These are phyloP conservation scores for Fusarium brachygibbosum DNA, from an alignment of 2,329 filamentous ascomycete genomes.

Conservation along the genomic window DNA sequence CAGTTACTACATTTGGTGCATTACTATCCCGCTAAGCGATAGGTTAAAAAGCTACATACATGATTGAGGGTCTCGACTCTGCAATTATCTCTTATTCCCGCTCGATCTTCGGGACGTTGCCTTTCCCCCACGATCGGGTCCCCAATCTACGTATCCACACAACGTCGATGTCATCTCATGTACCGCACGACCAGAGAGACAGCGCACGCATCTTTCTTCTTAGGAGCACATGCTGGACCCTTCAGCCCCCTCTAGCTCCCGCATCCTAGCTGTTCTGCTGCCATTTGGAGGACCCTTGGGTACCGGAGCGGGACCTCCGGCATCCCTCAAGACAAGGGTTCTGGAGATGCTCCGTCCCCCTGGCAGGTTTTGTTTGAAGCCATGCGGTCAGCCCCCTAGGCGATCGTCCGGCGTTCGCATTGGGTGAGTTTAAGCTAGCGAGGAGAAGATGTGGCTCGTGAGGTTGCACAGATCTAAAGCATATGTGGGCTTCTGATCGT, in stretches of 20 bases:
- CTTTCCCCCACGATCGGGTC: conserved; percentile 23
- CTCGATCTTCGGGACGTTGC: conserved; percentile 19
- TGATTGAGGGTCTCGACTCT: conserved; percentile 2
- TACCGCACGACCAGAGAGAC: not conserved
- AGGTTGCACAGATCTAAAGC: conserved; percentile 27
- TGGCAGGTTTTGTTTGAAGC: conserved; percentile 8
- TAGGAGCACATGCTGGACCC: conserved; percentile 4
- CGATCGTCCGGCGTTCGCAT: conserved; percentile 4
- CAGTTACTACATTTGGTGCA: not conserved
- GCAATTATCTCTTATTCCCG: conserved; percentile 7
- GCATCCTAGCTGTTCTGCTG: conserved; percentile 9
- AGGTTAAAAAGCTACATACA: not conserved
- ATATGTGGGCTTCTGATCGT: conserved; percentile 19
- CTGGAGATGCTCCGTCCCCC: conserved; percentile 10
- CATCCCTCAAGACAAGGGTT: conserved; percentile 9
- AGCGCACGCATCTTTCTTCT: not conserved
- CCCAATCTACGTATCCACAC: conserved; percentile 1
- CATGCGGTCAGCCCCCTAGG: conserved; percentile 13
- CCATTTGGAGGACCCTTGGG: conserved; percentile 8
- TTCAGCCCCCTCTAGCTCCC: conserved; percentile 8
- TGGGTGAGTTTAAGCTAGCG: not conserved
- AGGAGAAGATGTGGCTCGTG: conserved; percentile 17
- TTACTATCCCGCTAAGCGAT: conserved; percentile 1
- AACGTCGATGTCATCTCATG: not conserved
- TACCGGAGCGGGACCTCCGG: conserved; percentile 23